Conservation (phyloP, 225 moss, liverwort and hornwort species). For the Pseudisothecium myosuroides region DNA sequence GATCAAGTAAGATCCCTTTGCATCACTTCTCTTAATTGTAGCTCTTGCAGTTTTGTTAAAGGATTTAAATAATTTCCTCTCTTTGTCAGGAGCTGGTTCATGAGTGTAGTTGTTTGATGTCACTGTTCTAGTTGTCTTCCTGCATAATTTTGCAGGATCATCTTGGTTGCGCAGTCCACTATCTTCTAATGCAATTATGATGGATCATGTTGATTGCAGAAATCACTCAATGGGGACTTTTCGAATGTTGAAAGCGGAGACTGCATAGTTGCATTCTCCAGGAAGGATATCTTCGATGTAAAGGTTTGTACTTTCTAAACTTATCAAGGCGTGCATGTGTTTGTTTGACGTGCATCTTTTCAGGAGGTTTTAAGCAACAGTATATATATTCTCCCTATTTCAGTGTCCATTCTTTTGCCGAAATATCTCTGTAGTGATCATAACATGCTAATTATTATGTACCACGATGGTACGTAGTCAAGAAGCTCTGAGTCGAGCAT, state of each 20-base stretch:
- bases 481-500: not conserved
- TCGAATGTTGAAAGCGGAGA: slow-evolving; percentile 85
- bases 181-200: not conserved
- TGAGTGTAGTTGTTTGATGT: not conserved
- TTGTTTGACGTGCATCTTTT: not conserved
- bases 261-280: slow-evolving; percentile 91
- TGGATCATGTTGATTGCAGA: slow-evolving; percentile 24
- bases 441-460: not conserved
- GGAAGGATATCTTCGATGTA: slow-evolving; percentile 93
- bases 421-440: not conserved
- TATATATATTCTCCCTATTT: not conserved
- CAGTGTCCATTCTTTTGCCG: not conserved
- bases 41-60: not conserved
- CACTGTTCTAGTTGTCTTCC: not conserved
- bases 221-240: slow-evolving; percentile 77
- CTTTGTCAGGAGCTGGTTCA: not conserved
- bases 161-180: not conserved
- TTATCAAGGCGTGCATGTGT: not conserved
- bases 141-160: not conserved
- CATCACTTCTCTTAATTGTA: not conserved
- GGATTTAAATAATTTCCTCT: not conserved
- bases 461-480: not conserved
- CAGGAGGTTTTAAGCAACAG: not conserved
- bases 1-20: slow-evolving; percentile 32
- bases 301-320: slow-evolving; percentile 41